Base-by-base conservation (phyloP, 768 basidiomycete genomes). In the Mycena pura region DNA sequence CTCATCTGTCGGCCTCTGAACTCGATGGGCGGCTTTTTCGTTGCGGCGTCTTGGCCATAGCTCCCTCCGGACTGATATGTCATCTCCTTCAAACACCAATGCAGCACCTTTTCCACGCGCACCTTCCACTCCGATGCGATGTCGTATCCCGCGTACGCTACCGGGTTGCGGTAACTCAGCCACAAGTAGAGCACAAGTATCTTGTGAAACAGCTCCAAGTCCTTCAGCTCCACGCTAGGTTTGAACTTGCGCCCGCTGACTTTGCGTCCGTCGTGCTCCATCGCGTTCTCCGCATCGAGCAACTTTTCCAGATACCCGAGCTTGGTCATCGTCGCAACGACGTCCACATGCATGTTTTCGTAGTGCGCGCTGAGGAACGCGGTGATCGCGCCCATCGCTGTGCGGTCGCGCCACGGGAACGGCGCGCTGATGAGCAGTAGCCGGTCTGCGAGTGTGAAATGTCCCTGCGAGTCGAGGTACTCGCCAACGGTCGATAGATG, bases 101-200 rank as follows among this genome's bases (percentile, higher is more conserved):
- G 88, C 68, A 96, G 80, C 14, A 81, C 87, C 32, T 70, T 69
- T 75, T 96, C 93, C 7, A 88, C 77, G 25, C 89, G 76, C 13
- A 70, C 70, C 71, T 94, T 92, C 43, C 93, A 68, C 15, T 70
- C 74, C 13, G 73, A 64, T 2, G 87, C 90, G 25, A 76, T 72
- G 6, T 76, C 70, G 29, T 81, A 76, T n/a, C 90, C 80, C 5
- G 82, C 73, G 72, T 91, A 98, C 8, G 87, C 79, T 51, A 93
- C 78, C 0, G 85, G 80, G 58, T 85, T 80, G 36, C 95, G 88
- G 72, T 85, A 88, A 19, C 82, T 80, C 64, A 95, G 79, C 96
- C 96, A 99, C 47, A 94, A 77, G 74, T 98, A 98, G 21, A 90
- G 66, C 14, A 89, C 87, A 27, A 93, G 68, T 28, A 85, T 76